Evolutionary conservation across 2,329 filamentous ascomycete species (phyloP).

Genomic region (Aspergillus clavatus): DNA sequence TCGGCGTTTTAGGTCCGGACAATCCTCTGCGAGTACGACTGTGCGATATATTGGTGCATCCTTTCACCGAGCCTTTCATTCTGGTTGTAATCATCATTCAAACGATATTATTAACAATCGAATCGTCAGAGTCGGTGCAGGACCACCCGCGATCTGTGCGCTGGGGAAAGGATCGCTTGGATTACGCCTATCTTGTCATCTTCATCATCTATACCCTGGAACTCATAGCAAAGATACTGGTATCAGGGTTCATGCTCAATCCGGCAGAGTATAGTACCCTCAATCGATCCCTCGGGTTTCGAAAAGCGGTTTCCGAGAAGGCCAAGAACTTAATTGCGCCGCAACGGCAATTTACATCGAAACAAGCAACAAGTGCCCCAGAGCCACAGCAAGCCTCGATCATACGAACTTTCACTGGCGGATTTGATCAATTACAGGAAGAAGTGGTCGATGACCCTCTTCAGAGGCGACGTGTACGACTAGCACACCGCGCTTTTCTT

Average conservation of each 20-base stretch:
- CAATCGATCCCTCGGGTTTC: slow-evolving; percentile 69
- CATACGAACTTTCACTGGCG: slow-evolving; percentile 71
- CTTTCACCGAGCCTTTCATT: slow-evolving; percentile 80
- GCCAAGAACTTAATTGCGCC: slow-evolving; percentile 77
- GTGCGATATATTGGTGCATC: slow-evolving; percentile 80
- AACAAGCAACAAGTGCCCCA: slow-evolving; percentile 43
- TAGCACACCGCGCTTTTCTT: slow-evolving; percentile 87
- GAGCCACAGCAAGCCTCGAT: slow-evolving; percentile 50
- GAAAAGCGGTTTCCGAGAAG: slow-evolving; percentile 69
- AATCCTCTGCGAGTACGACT: slow-evolving; percentile 69
- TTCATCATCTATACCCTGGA: slow-evolving; percentile 91
- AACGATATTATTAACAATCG: slow-evolving; percentile 78
- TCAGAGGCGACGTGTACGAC: slow-evolving; percentile 75
- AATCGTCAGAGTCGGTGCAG: slow-evolving; percentile 69
- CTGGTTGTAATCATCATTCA: slow-evolving; percentile 83
- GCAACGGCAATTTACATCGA: slow-evolving; percentile 65
- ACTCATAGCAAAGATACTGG: slow-evolving; percentile 74
- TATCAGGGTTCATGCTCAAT: slow-evolving; percentile 90
- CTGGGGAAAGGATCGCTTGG: slow-evolving; percentile 64
- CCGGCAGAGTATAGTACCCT: slow-evolving; percentile 88
- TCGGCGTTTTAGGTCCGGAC: slow-evolving; percentile 78
- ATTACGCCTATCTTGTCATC: slow-evolving; percentile 75
- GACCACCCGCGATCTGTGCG: slow-evolving; percentile 51
- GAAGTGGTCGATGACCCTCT: slow-evolving; percentile 57
- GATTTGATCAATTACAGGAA: slow-evolving; percentile 59